Base-by-base conservation (phyloP, 768 basidiomycete species). In the Chalciporus sphaerocephalus region DNA sequence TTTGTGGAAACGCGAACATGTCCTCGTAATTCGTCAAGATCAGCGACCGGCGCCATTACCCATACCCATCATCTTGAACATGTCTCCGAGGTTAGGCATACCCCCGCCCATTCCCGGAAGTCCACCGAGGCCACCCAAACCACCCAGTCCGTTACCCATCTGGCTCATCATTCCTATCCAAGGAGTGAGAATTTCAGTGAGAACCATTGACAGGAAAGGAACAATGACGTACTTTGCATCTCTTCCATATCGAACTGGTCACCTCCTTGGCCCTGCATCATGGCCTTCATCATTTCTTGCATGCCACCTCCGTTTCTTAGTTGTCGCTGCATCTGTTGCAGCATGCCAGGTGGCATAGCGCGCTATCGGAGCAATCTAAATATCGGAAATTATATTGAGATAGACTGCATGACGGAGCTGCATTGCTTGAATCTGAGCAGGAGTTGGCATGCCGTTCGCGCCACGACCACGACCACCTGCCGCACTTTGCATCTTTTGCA, bases 281-380 rank as follows among this genome's bases (percentile, higher is more conserved):
- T 93, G 21, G 87, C 85, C 62, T 87, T 89, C 92, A 95, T 92
- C 92, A 95, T 95, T 57, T 95, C 92, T 64, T 93, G 89, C 83
- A 96, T 87, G 36, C 91, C 91, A 17, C 92, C 90, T 8, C 88
- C 89, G 44, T 83, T 68, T 46, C 85, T 74, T 61, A 89, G 70
- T 59, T 89, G 85, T 41, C 82, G 74, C 60, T 90, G 92, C 83
- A 97, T 85, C 61, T 98, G 87, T 60, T 92, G 89, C 51, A 97
- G 67, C 86, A 95, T 88, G 23, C 93, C 95, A 5, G 95, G 91
- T 1, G 95, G 95, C 80, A 97, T 85, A 30, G 93, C 76, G 47
- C 92, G 86, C 87, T 96, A 46, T 38, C 37, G 27, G 44, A 32
- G 21, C 45, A 27, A 46, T 44, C 49, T 10, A 43, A 35, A 41